These are phyloP conservation scores for Chalciporus sphaerocephalus DNA, from an alignment of 768 basidiomycete species.

Conservation along the genomic window DNA sequence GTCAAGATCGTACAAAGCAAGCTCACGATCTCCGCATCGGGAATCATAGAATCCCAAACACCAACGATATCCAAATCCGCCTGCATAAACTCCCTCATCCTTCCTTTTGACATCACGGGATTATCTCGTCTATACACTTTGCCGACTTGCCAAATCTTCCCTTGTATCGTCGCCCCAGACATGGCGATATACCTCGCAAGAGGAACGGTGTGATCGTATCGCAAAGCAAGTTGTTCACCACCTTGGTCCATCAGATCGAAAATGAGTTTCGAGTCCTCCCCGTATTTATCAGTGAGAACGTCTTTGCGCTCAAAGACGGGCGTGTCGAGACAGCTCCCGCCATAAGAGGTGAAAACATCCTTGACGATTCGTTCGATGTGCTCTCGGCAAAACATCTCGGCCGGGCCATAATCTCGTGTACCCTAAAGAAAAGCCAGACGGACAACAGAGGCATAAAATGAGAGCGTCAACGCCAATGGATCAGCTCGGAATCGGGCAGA, in stretches of 20 bases:
- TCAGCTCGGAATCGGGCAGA: conserved; percentile 14
- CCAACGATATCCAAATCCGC: conserved; percentile 97
- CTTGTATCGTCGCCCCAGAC: conserved; percentile 74
- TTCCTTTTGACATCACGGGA: conserved; percentile 95
- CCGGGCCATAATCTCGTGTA: conserved; percentile 90
- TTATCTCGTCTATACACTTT: conserved; percentile 97
- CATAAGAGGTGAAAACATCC: conserved; percentile 82
- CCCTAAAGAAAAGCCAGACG: conserved; percentile 48
- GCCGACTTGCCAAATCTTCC: conserved; percentile 96
- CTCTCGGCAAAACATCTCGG: conserved; percentile 88
- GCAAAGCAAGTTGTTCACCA: conserved; percentile 88
- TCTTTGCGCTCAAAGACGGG: conserved; percentile 99
- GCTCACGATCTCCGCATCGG: conserved; percentile 88
- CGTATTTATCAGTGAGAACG: conserved; percentile 92
- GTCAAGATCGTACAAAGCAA: conserved; percentile 77
- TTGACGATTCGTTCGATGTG: conserved; percentile 87
- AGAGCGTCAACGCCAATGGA: not conserved
- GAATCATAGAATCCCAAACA: conserved; percentile 92
- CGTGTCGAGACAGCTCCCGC: conserved; percentile 91
- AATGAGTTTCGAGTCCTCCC: conserved; percentile 95
- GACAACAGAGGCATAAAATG: too few species aligned
- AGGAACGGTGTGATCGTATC: conserved; percentile 97
- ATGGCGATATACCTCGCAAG: conserved; percentile 95
- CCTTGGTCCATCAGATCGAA: conserved; percentile 98
- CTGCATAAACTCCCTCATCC: conserved; percentile 98